phyloP scores from a whole-genome alignment of 2,329 filamentous ascomycete species.

The Arthrobotrys pseudoclavata region DNA sequence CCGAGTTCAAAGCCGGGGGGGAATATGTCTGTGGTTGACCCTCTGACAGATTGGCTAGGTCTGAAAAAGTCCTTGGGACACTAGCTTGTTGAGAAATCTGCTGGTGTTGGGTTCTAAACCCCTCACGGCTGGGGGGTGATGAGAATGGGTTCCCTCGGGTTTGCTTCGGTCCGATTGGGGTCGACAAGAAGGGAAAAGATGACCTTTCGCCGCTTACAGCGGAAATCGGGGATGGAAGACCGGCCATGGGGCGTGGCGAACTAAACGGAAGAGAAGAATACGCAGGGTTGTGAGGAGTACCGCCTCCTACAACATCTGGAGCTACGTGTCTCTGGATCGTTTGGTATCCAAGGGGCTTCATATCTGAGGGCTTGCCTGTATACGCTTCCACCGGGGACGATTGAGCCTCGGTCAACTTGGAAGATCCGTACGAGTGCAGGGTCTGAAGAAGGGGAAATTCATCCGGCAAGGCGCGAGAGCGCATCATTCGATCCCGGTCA shows the following conservation, averaged over 20 bases:
- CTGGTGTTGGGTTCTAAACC: slow-evolving; percentile 58
- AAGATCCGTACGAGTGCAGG: slow-evolving; percentile 68
- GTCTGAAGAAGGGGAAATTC: slow-evolving; percentile 79
- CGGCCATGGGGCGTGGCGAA: slow-evolving; percentile 61
- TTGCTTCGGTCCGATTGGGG: slow-evolving; percentile 61
- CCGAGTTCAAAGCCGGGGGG: slow-evolving; percentile 61
- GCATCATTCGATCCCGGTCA: slow-evolving; percentile 78
- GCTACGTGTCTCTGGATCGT: slow-evolving; percentile 59
- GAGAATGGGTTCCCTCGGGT: slow-evolving; percentile 63
- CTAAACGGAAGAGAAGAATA: slow-evolving; percentile 62
- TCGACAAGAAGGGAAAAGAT: slow-evolving; percentile 62
- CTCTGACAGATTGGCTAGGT: slow-evolving; percentile 61
- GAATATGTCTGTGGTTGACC: slow-evolving; percentile 62
- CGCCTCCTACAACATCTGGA: slow-evolving; percentile 59
- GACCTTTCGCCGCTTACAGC: slow-evolving; percentile 61
- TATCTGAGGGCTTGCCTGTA: slow-evolving; percentile 60
- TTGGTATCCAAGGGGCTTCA: slow-evolving; percentile 61
- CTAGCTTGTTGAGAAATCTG: slow-evolving; percentile 62
- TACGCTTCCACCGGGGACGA: slow-evolving; percentile 63
- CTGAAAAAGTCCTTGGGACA: slow-evolving; percentile 61
- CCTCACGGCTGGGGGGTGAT: slow-evolving; percentile 60
- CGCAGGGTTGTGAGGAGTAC: slow-evolving; percentile 60
- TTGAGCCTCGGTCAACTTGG: slow-evolving; percentile 62
- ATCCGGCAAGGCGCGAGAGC: slow-evolving; percentile 78
- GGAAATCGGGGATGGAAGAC: slow-evolving; percentile 63